Evolutionary conservation across 1,284 basidiomycete genomes (phyloP), one percentile per base, ranked within the genome.

Genomic region (Laetiporus sulphureus): DNA sequence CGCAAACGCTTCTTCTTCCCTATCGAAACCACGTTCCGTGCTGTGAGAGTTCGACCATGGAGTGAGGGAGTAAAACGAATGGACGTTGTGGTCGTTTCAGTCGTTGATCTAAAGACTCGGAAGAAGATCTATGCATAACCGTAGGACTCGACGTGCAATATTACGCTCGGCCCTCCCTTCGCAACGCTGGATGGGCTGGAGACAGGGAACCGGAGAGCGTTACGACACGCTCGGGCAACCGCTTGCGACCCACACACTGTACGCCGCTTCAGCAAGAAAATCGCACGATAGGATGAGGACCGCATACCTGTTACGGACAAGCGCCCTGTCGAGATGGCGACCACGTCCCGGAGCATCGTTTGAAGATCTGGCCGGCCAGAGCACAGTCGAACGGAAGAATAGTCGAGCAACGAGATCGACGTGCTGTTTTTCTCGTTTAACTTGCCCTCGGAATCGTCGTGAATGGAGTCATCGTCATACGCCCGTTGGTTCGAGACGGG

Each of bases 161-260:
- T 62, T 15, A 74, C 61, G 38, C 58, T 67, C 2, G 72, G 64
- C 0, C 66, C 65, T 20, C 72, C 71, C 11, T 58, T 58, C 39
- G 74, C 49, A 2, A 71, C 50, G 13, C 53, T 59, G 4, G 34
- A 29, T n/a, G 61, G 61, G 4, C 63, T 60, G 1, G 66, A 63
- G 8, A 64, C 54, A 0, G 62, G 59, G 29, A 65, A 61, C 10
- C 65, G 54, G 37, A 76, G 48, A 2, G 66, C 66, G 2, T 42
- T 42, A 2, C 72, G 65, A 11, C 70, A 68, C 15, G 58, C 50
- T 20, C 58, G 52, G 1, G 68, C 61, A 32, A 77, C 45, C 7
- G 62, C 55, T 19, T 64, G 55, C 0, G 75, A 69, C 7, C 74
- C 73, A 38, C 73, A 75, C 1, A 77, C 74, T 76, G 46, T 7